phyloP scores from a whole-genome alignment of 495 filamentous ascomycete species.

The Aspergillus campestris region DNA sequence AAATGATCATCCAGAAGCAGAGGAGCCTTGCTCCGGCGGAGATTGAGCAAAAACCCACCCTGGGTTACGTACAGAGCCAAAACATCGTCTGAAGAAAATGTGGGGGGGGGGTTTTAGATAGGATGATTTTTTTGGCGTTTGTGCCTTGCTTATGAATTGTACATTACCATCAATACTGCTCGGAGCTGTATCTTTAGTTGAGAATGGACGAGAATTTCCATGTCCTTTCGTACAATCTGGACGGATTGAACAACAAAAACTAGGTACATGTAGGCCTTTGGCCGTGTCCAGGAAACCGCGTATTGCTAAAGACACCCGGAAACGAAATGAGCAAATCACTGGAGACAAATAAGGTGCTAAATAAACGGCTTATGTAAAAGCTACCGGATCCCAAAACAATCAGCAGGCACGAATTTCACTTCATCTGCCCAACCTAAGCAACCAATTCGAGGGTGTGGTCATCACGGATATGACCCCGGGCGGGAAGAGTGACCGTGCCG shows the following conservation, averaged over 20 bases:
- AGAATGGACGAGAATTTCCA: slow-evolving; percentile 11
- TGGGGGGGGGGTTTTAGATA: too few relatives aligned
- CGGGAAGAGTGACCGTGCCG: slow-evolving; percentile 20
- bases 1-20: slow-evolving; percentile 10
- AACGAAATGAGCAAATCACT: too few relatives aligned
- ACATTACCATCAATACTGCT: slow-evolving; percentile 14
- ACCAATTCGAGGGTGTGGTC: slow-evolving; percentile 34
- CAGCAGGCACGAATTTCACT: not conserved
- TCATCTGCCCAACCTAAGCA: not conserved
- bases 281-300: too few relatives aligned
- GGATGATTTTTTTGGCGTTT: too few relatives aligned
- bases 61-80: slow-evolving; percentile 11
- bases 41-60: slow-evolving; percentile 5
- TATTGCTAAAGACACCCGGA: too few relatives aligned
- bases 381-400: not conserved
- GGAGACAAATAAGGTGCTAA: not conserved
- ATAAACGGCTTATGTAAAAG: not conserved
- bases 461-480: slow-evolving; percentile 27
- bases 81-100: too few relatives aligned
- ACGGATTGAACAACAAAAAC: too few relatives aligned
- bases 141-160: slow-evolving; percentile 12
- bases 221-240: not conserved
- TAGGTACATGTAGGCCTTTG: too few relatives aligned
- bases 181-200: slow-evolving; percentile 13
- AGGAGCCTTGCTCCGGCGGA: slow-evolving; percentile 16